Evolutionary conservation across 371 early-diverging fungal species (phyloP), one percentile per base, ranked within the genome.

Genomic region (Batkoa obscura): DNA sequence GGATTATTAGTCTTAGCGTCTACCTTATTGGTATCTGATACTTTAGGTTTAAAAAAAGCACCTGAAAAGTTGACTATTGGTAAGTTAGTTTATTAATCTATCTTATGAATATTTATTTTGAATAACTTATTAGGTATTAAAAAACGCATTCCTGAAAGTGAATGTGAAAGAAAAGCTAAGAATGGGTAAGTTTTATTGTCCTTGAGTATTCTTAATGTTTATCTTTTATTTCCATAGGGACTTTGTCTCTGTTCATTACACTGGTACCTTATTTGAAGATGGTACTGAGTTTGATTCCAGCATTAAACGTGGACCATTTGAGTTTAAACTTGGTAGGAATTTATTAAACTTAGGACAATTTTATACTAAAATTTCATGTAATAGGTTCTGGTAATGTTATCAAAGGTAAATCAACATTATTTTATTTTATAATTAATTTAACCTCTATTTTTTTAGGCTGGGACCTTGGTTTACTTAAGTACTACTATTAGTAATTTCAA

Each of bases 231-330:
- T 58, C 1, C 17, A 38, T 56, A 80, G 79, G 55, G 83, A 84
- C 69, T 61, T 62, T 38, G 57, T 86, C 12, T 68, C 79, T 0
- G 83, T 90, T 79, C 90, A 90, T 65, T 90, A 90, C 63, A 77
- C 76, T 2, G 86, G 86, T 46, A 79, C 78, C 10, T 65, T 86
- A 23, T 81, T 83, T 59, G 70, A 72, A 9, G 73, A 67, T 35
- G 86, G 86, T 4, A 62, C 64, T 17, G 75, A 84, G 68, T 90
- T 90, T 62, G 90, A 90, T 63, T 80, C 80, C 36, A 80, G 81
- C 59, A 41, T 68, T 55, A 81, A 82, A 59, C 75, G 91, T 53
- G 66, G 73, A 43, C 79, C 86, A 15, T 80, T 91, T 51, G 76
- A 79, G 43, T 89, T 89, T 61, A 71, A 67, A 3, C 67, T 90